These are phyloP conservation scores for Starmerella khaoyaiensis DNA, from an alignment of 805 yeast species.

Conservation along the genomic window DNA sequence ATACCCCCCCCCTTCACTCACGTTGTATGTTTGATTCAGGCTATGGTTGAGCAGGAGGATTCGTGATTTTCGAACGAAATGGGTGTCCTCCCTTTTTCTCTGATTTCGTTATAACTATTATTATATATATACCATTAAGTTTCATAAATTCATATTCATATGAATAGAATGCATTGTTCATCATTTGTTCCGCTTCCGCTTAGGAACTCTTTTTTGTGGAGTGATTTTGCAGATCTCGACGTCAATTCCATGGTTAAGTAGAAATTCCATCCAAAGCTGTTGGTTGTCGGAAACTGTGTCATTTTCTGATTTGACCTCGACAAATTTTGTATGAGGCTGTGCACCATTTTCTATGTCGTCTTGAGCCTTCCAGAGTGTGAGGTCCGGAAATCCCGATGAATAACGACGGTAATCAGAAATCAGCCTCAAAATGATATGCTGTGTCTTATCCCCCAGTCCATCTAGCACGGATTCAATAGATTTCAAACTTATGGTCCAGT, in stretches of 20 bases:
- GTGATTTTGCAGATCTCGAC: constrained; percentile 27
- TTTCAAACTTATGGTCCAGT: constrained; percentile 23
- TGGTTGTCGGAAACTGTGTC: constrained; percentile 30
- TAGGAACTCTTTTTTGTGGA: constrained; percentile 5
- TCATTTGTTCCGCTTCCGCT: constrained; percentile 2
- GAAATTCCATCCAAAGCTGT: constrained; percentile 28
- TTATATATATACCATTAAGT: too few species aligned
- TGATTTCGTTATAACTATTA: neutral
- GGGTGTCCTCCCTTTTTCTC: too few species aligned
- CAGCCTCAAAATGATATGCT: constrained; percentile 10
- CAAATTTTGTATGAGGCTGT: constrained; percentile 20
- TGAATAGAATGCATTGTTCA: neutral
- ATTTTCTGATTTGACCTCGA: constrained; percentile 30
- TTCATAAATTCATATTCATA: too few species aligned
- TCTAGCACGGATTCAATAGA: constrained; percentile 7
- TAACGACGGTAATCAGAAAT: constrained; percentile 20
- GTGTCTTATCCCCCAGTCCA: constrained; percentile 11
- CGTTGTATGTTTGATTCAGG: too few species aligned
- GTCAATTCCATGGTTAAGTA: constrained; percentile 21
- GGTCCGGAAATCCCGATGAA: constrained; percentile 29
- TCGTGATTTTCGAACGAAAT: too few species aligned
- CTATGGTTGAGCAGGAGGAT: too few species aligned
- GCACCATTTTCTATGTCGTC: too few species aligned
- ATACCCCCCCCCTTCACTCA: too few species aligned
- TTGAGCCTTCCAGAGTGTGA: constrained; percentile 25